phyloP scores from a whole-genome alignment of 345 rosid genomes.

The Tarenaya hassleriana region DNA sequence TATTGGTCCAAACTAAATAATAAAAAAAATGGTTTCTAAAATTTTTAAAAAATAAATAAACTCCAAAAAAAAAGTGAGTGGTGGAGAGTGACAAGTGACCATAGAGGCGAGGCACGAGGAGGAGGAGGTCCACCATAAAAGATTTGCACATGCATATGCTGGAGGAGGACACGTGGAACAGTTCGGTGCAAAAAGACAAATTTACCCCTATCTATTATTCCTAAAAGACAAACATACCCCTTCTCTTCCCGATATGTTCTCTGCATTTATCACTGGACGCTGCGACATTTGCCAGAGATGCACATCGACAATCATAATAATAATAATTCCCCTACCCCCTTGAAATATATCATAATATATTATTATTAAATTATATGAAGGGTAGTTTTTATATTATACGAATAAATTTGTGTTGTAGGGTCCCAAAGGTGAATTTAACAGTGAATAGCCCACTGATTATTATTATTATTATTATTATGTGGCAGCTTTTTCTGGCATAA shows the following conservation, averaged over 20 bases:
- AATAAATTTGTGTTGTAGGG: no score
- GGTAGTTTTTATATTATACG: no score
- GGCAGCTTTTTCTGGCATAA: no score
- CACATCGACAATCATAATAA: not conserved
- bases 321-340: slow-evolving; percentile 18
- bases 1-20: slow-evolving; percentile 9
- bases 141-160: slow-evolving; percentile 27
- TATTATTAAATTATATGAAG: no score
- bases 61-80: slow-evolving; percentile 20
- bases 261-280: slow-evolving; percentile 29
- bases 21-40: not conserved
- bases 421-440: no score
- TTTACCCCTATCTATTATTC: slow-evolving; percentile 18
- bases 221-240: slow-evolving; percentile 17
- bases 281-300: slow-evolving; percentile 23
- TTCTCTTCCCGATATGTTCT: slow-evolving; percentile 28
- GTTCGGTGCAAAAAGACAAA: slow-evolving; percentile 13
- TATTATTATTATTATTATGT: no score
- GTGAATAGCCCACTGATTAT: no score
- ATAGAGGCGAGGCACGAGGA: slow-evolving; percentile 19
- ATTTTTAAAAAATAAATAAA: not conserved
- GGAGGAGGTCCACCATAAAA: slow-evolving; percentile 18
- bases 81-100: slow-evolving; percentile 22
- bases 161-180: slow-evolving; percentile 17
- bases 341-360: no score